Base-by-base conservation (phyloP, 73 alveolate genomes). In the Paraurostyla sp. region DNA sequence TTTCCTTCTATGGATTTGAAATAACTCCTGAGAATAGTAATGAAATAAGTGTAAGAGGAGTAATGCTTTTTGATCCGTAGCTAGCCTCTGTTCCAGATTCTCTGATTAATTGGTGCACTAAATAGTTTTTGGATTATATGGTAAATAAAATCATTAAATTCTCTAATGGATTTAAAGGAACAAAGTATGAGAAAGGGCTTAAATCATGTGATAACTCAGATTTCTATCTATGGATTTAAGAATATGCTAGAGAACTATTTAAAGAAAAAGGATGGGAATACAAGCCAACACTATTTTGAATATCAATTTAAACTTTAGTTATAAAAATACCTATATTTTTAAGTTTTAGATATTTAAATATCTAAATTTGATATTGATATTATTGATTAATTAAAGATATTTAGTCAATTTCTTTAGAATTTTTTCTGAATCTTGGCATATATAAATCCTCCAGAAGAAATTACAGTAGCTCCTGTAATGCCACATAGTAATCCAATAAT, bases 81-180 rank as follows among this genome's bases (percentile, higher is more conserved):
- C 2, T 85, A 25, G 73, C 43, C 23, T 32, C 27, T 0, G 51
- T 85, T 18, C 93, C 93, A 4, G 83, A 60, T 27, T 43, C 83
- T 18, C 65, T 85, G 4, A 23, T 85, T 20, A 85, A 69, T 25
- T 85, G 87, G 87, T 51, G 65, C 15, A 71, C 82, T 18, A 62
- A 68, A 45, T 16, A 85, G 40, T 68, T 83, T 38, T 30, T 57
- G 2, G 76, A 83, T 7, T 40, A 11, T 18, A 54, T 85, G 82
- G 42, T 85, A 0, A 0, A 29, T 4, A 85, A 85, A 35, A 46
- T 85, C 62, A 22, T 85, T n/a, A 85, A 85, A 29, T 85, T 85
- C 22, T 36, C 80, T 54, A 71, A 71, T 49, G 60, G 71, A n/a
- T 43, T 85, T 27, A 49, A 85, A 51, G 93, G 93, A 16, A 85